Percentiles rank a stretch among this genome's conserved stretches.
These are phyloP conservation scores for Carex littledalei DNA, from an alignment of 176 grass and related monocot genomes.

Conservation along the genomic window DNA sequence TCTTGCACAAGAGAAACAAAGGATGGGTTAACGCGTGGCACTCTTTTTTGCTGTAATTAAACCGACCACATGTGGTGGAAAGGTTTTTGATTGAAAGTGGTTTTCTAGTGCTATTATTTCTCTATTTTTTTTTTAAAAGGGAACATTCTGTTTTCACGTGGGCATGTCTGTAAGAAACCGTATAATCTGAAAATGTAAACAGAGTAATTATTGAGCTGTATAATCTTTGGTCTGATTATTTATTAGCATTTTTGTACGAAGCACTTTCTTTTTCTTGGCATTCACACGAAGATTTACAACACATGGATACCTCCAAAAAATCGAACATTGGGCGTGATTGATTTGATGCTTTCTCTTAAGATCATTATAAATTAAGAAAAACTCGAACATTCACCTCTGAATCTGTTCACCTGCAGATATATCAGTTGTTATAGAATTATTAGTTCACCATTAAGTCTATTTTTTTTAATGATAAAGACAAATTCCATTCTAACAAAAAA, in stretches of 20 bases:
- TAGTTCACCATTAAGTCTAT: too few species aligned
- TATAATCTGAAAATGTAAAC: not conserved
- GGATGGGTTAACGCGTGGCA: not conserved
- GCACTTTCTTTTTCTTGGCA: slow-evolving; percentile 2
- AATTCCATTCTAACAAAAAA: too few species aligned
- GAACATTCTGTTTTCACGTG: slow-evolving; percentile 28
- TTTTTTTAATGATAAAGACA: too few species aligned
- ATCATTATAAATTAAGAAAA: not conserved
- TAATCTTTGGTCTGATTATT: not conserved
- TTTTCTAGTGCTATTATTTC: slow-evolving; percentile 12
- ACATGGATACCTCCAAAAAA: not conserved
- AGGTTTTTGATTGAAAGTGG: slow-evolving; percentile 12
- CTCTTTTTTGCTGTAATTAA: slow-evolving; percentile 14
- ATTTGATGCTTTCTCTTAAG: not conserved
- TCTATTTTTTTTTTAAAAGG: not conserved
- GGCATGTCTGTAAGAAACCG: slow-evolving; percentile 1
- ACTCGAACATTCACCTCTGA: too few species aligned
- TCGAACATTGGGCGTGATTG: not conserved
- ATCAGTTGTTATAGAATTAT: too few species aligned
- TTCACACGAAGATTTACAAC: not conserved
- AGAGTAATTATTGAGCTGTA: slow-evolving; percentile 4
- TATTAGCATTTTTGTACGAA: not conserved
- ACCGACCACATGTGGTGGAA: slow-evolving; percentile 21
- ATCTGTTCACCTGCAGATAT: too few species aligned
- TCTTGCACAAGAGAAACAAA: not conserved